phyloP scores from a whole-genome alignment of 1,284 basidiomycete species.

The Rhodotorula mucilaginosa region DNA sequence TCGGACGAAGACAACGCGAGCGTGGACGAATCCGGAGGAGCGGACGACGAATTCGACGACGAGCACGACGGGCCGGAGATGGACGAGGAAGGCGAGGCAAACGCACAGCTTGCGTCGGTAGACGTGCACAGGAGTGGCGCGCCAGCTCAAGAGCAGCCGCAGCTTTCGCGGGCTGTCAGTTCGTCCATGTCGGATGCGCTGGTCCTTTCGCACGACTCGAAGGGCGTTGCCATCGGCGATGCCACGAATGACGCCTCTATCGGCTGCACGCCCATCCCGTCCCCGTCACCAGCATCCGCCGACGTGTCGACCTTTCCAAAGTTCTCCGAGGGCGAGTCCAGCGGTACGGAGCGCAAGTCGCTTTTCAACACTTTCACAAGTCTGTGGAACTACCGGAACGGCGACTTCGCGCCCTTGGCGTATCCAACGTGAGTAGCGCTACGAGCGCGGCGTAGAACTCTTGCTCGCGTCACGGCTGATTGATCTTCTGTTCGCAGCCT shows the following conservation, averaged over 20 bases:
- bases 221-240: no score
- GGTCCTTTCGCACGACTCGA: constrained; percentile 4
- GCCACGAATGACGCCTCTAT: not conserved
- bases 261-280: not conserved
- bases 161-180: not conserved
- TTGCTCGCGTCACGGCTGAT: no score
- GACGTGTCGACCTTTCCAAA: constrained; percentile 35
- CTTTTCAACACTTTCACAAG: constrained; percentile 83
- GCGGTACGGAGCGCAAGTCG: constrained; percentile 65
- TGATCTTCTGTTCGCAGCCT: constrained; percentile 40
- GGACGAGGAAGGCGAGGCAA: constrained; percentile 15
- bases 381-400: constrained; percentile 65
- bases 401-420: constrained; percentile 57
- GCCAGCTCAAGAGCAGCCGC: no score
- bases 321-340: constrained; percentile 53
- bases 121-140: no score
- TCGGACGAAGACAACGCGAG: constrained; percentile 52
- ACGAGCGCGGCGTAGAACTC: not conserved
- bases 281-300: constrained; percentile 35
- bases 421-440: constrained; percentile 54
- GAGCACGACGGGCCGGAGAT: constrained; percentile 66
- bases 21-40: constrained; percentile 54
- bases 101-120: not conserved
- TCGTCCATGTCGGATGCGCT: constrained; percentile 26
- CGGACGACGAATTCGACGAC: constrained; percentile 80